Evolutionary conservation across 1,284 basidiomycete species (phyloP).

Genomic region (Pascua guehoae): DNA sequence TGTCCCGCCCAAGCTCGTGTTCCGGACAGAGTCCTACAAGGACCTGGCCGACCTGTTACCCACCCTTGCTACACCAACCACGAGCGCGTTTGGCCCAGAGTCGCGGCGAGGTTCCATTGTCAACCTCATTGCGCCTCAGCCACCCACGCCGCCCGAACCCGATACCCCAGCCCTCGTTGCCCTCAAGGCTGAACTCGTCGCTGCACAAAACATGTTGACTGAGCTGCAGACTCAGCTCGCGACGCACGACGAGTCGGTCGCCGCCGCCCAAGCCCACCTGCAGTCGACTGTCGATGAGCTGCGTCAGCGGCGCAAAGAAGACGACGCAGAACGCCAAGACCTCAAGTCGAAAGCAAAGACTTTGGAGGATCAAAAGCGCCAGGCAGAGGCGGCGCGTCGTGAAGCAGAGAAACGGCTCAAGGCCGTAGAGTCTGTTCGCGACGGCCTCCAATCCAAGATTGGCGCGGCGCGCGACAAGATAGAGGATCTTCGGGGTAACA

Average conservation of each 20-base stretch:
- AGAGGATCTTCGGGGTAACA: slow-evolving; percentile 56
- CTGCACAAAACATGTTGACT: slow-evolving; percentile 62
- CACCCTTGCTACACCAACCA: slow-evolving; percentile 34
- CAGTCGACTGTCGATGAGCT: slow-evolving; percentile 69
- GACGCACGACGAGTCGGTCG: slow-evolving; percentile 62
- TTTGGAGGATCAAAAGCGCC: slow-evolving; percentile 80
- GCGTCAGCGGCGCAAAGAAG: slow-evolving; percentile 72
- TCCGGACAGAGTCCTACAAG: slow-evolving; percentile 21
- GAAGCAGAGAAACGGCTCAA: slow-evolving; percentile 86
- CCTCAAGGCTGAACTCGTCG: slow-evolving; percentile 70
- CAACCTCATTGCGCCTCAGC: slow-evolving; percentile 27
- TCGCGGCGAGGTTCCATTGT: slow-evolving; percentile 37
- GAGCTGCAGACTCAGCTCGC: slow-evolving; percentile 74
- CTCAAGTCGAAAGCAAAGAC: slow-evolving; percentile 74
- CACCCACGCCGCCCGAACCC: slow-evolving; percentile 26
- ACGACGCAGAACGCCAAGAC: slow-evolving; percentile 73
- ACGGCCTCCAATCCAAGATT: slow-evolving; percentile 63
- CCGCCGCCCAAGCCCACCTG: slow-evolving; percentile 62
- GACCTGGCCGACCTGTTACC: slow-evolving; percentile 37
- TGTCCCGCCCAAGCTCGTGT: slow-evolving; percentile 18
- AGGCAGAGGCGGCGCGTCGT: slow-evolving; percentile 69
- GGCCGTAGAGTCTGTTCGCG: slow-evolving; percentile 62
- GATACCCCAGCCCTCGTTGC: slow-evolving; percentile 64
- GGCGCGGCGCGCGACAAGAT: slow-evolving; percentile 68
- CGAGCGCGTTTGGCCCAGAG: slow-evolving; percentile 35